A percentile compares a stretch with the other conserved stretches of the same genome.
Evolutionary conservation across 1,284 basidiomycete genomes (phyloP).

Genomic region (Leccinum variabile): DNA sequence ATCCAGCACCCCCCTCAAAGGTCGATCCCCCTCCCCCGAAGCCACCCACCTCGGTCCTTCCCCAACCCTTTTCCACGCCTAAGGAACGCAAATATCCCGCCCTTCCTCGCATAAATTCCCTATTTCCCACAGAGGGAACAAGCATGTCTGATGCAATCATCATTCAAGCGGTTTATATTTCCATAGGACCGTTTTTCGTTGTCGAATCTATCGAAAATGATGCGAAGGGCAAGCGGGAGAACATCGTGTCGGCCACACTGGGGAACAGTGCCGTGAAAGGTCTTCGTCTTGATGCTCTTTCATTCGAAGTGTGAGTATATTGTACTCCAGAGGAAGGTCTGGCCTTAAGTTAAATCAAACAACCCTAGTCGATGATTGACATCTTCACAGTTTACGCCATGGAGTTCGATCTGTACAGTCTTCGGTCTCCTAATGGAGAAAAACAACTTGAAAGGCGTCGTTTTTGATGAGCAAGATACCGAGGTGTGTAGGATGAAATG

Average conservation of each 20-base stretch:
- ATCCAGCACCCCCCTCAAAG: constrained; percentile 16
- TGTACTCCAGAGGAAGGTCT: constrained; percentile 51
- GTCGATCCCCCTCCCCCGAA: constrained; percentile 11
- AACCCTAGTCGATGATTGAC: not conserved
- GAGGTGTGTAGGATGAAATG: constrained; percentile 44
- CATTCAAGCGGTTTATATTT: constrained; percentile 88
- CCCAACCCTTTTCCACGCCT: constrained; percentile 44
- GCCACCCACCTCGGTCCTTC: constrained; percentile 35
- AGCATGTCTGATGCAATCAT: constrained; percentile 86
- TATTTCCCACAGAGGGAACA: constrained; percentile 66
- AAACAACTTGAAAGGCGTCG: constrained; percentile 38
- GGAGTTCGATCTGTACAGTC: constrained; percentile 88
- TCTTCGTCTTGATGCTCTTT: constrained; percentile 81
- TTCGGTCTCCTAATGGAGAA: constrained; percentile 76
- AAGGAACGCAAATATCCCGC: constrained; percentile 45
- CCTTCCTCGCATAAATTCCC: constrained; percentile 65
- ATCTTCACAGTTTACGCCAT: constrained; percentile 60
- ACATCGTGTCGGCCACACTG: constrained; percentile 57
- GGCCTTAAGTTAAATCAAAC: constrained; percentile 25
- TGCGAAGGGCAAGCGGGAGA: constrained; percentile 55
- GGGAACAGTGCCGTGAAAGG: constrained; percentile 78
- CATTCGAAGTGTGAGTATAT: constrained; percentile 73
- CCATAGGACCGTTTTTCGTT: constrained; percentile 91
- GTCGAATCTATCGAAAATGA: constrained; percentile 59
- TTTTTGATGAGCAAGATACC: constrained; percentile 64